These are phyloP conservation scores for Cladobotryum protrusum DNA, from an alignment of 2,329 filamentous ascomycete species.

Conservation along the genomic window DNA sequence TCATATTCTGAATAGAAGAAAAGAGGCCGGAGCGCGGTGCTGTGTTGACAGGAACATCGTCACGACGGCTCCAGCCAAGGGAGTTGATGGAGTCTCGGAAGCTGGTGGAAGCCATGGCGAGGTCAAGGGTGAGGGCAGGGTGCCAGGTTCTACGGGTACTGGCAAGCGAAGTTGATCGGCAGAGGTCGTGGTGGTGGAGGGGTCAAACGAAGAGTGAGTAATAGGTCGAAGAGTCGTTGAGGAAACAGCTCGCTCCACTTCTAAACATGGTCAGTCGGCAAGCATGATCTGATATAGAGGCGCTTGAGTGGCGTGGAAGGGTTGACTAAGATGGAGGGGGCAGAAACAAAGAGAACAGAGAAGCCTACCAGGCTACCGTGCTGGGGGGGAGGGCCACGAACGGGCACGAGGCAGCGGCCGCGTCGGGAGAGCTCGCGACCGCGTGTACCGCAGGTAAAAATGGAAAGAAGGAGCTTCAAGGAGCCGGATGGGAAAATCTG, in stretches of 20 bases:
- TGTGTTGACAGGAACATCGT: conserved; percentile 72
- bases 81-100: conserved; percentile 95
- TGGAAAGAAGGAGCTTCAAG: conserved; percentile 10
- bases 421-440: conserved; percentile 21
- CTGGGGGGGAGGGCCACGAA: conserved; percentile 13
- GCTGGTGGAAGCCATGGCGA: conserved; percentile 71
- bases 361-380: conserved; percentile 13
- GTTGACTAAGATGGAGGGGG: conserved; percentile 8
- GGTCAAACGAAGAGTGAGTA: conserved; percentile 3
- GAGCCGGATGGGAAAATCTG: conserved; percentile 19
- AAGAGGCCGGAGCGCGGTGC: conserved; percentile 64
- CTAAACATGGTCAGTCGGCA: conserved; percentile 17
- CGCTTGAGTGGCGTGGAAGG: conserved; percentile 7
- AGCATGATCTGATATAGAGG: conserved; percentile 12
- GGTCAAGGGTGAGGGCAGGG: background rate
- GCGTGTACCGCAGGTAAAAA: conserved; percentile 26
- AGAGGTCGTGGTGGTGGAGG: conserved; percentile 3
- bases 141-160: background rate
- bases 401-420: conserved; percentile 17
- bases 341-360: background rate
- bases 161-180: conserved; percentile 11
- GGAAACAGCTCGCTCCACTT: conserved; percentile 9
- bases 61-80: conserved; percentile 86
- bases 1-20: conserved; percentile 74
- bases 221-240: conserved; percentile 3